Base-by-base conservation (phyloP, 2,329 filamentous ascomycete species). In the Colletotrichum simmondsii region DNA sequence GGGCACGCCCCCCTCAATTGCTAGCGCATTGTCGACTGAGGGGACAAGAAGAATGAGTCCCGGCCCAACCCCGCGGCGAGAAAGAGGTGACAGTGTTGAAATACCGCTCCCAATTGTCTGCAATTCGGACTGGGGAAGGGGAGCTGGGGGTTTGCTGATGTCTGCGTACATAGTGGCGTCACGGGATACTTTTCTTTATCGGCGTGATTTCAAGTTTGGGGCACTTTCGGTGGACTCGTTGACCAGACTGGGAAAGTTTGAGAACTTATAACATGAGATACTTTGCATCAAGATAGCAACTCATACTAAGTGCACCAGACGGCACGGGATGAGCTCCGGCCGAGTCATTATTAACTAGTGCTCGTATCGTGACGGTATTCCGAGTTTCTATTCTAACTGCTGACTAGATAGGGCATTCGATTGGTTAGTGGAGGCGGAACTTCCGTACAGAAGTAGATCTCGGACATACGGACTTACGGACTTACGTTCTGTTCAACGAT, bases 1-100 rank as follows among this genome's bases (percentile, higher is more conserved):
- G 1, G 91, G 91, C 65, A 85, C 84, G 73, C 68, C 80, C 75
- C 77, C 76, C 58, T 65, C 73, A 30, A 75, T 78, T 42, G 19
- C 42, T 22, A 49, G 42, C 19, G 19, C 42, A n/a, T 49, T 49
- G 42, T 49, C 42, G 42, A 49, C 19, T n/a, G 42, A 49, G 10
- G 42, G 42, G 19, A 49, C 19, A n/a, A 49, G 42, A 11, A 49
- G 42, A 49, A 49, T 49, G 42, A 49, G 19, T 19, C 42, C 42
- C 8, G 42, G 42, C 8, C 42, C 42, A 22, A 49, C 42, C 4
- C 42, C 42, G 8, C 42, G 42, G 42, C 42, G 42, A 22, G 42
- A 49, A 8, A 49, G 42, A n/a, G 42, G 42, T 49, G 42, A 22
- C 42, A 49, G 8, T 49, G 7, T 4, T 49, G 42, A 49, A 22